A percentile compares a stretch with the other conserved stretches of the same genome.
Conservation (phyloP, 75 land plant species). For the Selaginella moellendorffii region DNA sequence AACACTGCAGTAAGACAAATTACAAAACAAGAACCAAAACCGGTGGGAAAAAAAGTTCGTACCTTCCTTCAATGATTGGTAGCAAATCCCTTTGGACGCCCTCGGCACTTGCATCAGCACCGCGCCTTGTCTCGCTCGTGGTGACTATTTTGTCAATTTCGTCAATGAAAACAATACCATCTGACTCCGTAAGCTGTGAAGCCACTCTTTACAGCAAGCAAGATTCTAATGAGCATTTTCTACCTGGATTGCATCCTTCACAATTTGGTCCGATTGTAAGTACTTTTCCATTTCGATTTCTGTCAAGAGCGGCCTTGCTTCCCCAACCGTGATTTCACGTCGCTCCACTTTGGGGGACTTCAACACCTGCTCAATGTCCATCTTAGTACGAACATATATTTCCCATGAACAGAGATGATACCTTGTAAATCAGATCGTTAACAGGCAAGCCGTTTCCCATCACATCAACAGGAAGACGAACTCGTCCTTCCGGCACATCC, state of each 20-base stretch:
- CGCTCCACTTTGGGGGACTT: constrained; percentile 22
- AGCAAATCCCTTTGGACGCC: constrained; percentile 30
- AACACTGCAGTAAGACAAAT: constrained; percentile 11
- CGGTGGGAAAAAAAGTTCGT: not conserved
- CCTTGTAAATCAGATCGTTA: constrained; percentile 21
- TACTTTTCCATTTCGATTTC: constrained; percentile 35
- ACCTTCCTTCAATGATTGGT: constrained; percentile 37
- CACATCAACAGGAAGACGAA: constrained; percentile 21
- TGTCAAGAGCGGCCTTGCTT: constrained; percentile 18
- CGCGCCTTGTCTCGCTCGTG: constrained; percentile 17
- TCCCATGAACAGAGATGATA: not conserved
- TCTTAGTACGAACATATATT: not conserved
- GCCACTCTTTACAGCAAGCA: no score
- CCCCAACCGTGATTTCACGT: constrained; percentile 22
- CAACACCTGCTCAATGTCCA: constrained; percentile 19
- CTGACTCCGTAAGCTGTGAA: constrained; percentile 27
- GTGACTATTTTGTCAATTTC: constrained; percentile 35
- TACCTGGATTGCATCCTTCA: constrained; percentile 27
- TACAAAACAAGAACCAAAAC: not conserved
- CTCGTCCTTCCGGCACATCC: constrained; percentile 27
- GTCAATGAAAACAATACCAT: constrained; percentile 34
- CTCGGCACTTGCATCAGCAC: constrained; percentile 30
- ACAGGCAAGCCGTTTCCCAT: constrained; percentile 14
- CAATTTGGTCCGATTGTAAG: constrained; percentile 22
- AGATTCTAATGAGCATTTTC: no score